Evolutionary conservation across 768 basidiomycete genomes (phyloP).

Genomic region (Auricularia cornea): DNA sequence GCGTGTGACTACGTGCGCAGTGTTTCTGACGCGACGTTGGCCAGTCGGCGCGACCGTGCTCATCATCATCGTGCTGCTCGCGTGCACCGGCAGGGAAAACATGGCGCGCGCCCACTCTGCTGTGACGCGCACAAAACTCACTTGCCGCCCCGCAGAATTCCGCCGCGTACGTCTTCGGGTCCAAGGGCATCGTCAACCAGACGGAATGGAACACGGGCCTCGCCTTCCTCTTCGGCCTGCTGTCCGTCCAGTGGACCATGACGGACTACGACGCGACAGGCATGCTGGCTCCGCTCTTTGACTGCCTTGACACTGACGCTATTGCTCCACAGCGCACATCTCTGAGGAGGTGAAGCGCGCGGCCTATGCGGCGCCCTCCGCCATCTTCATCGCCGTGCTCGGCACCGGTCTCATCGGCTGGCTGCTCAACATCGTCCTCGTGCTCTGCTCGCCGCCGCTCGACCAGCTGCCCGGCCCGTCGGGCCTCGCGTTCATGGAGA

Average conservation of each 20-base stretch:
- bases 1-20: no score
- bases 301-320: neutral
- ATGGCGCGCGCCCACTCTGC: constrained; percentile 28
- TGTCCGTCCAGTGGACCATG: constrained; percentile 85
- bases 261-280: constrained; percentile 69
- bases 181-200: constrained; percentile 63
- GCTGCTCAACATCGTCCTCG: constrained; percentile 78
- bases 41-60: constrained; percentile 6
- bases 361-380: constrained; percentile 62
- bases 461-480: constrained; percentile 61
- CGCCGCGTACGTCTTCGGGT: constrained; percentile 72
- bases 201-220: constrained; percentile 73
- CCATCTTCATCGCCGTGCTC: constrained; percentile 59
- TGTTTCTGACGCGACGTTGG: neutral
- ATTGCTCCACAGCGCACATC: constrained; percentile 67
- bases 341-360: constrained; percentile 76
- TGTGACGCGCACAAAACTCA: no score
- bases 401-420: constrained; percentile 75
- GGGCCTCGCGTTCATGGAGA: constrained; percentile 69
- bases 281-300: neutral
- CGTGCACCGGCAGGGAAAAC: constrained; percentile 9
- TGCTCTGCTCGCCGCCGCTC: constrained; percentile 75
- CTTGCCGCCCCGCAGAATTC: constrained; percentile 81
- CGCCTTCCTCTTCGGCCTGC: constrained; percentile 74
- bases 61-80: constrained; percentile 31